Evolutionary conservation across 352 stramenopile genomes (phyloP).

Genomic region (Phytophthora melonis): DNA sequence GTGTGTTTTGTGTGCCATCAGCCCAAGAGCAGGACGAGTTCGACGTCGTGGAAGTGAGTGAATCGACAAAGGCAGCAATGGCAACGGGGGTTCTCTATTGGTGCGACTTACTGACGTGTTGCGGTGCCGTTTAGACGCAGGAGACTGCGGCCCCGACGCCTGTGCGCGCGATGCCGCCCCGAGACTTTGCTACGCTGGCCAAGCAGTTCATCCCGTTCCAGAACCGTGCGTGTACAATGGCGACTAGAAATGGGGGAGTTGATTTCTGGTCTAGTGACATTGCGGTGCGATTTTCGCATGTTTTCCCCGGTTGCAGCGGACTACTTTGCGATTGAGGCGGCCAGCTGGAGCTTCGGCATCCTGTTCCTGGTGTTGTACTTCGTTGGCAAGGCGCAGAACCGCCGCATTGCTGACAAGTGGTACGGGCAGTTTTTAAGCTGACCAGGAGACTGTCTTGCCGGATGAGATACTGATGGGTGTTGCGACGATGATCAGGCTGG

Average conservation of each 20-base stretch:
- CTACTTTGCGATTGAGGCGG: constrained; percentile 57
- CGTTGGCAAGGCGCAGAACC: constrained; percentile 74
- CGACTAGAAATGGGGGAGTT: not conserved
- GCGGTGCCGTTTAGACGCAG: constrained; percentile 10
- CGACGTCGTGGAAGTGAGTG: constrained; percentile 42
- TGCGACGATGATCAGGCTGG: constrained; percentile 47
- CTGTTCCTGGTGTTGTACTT: constrained; percentile 73
- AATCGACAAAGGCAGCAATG: not conserved
- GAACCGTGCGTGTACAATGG: constrained; percentile 32
- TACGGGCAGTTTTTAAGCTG: constrained; percentile 28
- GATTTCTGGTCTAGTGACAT: not conserved
- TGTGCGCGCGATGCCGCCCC: constrained; percentile 18
- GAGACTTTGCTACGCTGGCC: constrained; percentile 34
- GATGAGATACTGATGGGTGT: not conserved
- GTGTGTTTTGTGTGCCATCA: constrained; percentile 16
- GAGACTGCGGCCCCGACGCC: constrained; percentile 14
- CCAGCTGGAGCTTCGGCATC: constrained; percentile 52
- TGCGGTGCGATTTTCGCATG: not conserved
- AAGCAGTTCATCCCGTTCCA: constrained; percentile 50
- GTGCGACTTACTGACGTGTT: not conserved
- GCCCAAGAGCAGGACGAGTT: constrained; percentile 63
- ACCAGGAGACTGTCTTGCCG: not conserved
- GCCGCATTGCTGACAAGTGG: constrained; percentile 72
- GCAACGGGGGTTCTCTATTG: not conserved
- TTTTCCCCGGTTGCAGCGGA: constrained; percentile 44